These are phyloP conservation scores for Pseudocercospora crystallina DNA, from an alignment of 2,329 filamentous ascomycete genomes.

Conservation along the genomic window DNA sequence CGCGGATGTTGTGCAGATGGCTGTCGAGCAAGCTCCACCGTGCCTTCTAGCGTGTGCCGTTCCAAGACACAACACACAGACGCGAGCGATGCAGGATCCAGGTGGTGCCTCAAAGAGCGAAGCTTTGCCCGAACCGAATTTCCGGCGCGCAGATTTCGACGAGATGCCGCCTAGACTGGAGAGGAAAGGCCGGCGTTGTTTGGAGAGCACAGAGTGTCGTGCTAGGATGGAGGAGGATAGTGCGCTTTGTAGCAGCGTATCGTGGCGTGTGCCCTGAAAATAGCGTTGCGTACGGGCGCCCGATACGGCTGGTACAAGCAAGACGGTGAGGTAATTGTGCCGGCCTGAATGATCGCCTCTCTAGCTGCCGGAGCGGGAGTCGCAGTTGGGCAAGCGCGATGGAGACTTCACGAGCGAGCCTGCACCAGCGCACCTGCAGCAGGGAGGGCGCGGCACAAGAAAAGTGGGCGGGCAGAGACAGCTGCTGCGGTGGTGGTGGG, in stretches of 20 bases:
- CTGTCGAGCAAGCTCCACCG: slow-evolving; percentile 32
- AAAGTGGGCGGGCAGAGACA: slow-evolving; percentile 25
- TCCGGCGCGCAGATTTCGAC: slow-evolving; percentile 27
- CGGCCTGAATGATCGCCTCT: slow-evolving; percentile 29
- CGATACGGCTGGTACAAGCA: slow-evolving; percentile 33
- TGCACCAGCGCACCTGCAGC: slow-evolving; percentile 21
- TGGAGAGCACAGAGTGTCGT: slow-evolving; percentile 21
- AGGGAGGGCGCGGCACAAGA: slow-evolving; percentile 16
- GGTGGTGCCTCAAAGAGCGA: slow-evolving; percentile 19
- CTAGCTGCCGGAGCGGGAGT: slow-evolving; percentile 30
- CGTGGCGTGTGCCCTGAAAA: slow-evolving; percentile 39
- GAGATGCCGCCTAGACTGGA: slow-evolving; percentile 26
- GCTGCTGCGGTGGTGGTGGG: slow-evolving; percentile 8
- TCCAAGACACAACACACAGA: slow-evolving; percentile 20
- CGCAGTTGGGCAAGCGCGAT: slow-evolving; percentile 24
- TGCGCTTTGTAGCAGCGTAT: slow-evolving; percentile 29
- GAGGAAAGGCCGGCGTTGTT: slow-evolving; percentile 27
- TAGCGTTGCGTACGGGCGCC: slow-evolving; percentile 35
- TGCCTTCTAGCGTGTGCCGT: slow-evolving; percentile 32
- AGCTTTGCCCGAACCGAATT: slow-evolving; percentile 30
- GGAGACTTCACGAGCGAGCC: slow-evolving; percentile 23
- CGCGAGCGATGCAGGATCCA: slow-evolving; percentile 19
- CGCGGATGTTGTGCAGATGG: slow-evolving; percentile 50
- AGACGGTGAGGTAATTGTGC: slow-evolving; percentile 34
- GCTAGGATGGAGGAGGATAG: slow-evolving; percentile 31